Conservation (phyloP, 2,329 filamentous ascomycete genomes). For the Lecanicillium sp. region DNA sequence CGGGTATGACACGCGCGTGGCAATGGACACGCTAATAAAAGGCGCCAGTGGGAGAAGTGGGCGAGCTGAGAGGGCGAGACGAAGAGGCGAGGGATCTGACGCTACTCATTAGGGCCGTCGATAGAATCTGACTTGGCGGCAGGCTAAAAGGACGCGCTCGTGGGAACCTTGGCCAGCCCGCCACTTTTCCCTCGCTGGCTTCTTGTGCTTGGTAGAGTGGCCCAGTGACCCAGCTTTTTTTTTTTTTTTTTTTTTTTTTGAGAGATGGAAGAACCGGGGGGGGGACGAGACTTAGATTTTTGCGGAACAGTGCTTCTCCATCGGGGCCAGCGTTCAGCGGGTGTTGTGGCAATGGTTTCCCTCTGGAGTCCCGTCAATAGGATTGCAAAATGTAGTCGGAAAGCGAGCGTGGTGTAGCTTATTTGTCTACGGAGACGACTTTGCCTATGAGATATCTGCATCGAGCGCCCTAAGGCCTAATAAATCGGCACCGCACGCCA, state of each 20-base stretch:
- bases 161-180: no score
- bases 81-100: conserved; percentile 27
- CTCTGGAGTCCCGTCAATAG: no score
- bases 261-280: neutral
- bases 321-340: neutral
- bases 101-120: conserved; percentile 24
- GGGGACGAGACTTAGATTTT: neutral
- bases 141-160: conserved; percentile 3
- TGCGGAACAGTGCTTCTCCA: neutral
- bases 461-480: no score
- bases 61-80: conserved; percentile 17
- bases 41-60: conserved; percentile 1
- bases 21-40: conserved; percentile 5
- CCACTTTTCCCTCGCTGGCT: neutral
- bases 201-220: no score
- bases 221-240: no score
- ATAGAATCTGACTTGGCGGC: conserved; percentile 27
- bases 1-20: conserved; percentile 27
- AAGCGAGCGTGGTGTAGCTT: no score
- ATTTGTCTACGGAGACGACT: no score
- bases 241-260: no score
- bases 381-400: no score
- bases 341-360: no score
- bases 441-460: no score
- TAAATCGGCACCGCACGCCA: no score